Base-by-base conservation (phyloP, 2,329 filamentous ascomycete genomes). In the Tolypocladium tropicale region DNA sequence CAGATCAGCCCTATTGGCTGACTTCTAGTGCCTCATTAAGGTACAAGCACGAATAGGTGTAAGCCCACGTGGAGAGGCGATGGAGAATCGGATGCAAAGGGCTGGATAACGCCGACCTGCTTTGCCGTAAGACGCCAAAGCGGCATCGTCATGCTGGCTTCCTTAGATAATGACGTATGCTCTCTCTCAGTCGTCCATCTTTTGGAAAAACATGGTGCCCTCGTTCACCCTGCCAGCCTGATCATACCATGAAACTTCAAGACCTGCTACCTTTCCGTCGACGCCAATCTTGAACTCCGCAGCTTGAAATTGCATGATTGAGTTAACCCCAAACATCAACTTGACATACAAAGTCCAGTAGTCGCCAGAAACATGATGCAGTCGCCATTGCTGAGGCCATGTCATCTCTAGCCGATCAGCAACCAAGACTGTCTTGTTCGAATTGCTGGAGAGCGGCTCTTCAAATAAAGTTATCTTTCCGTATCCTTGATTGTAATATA, bases 401-500 rank as follows among this genome's bases (percentile, higher is more conserved):
- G 64, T 62, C 23, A 58, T 56, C 12, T 69, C 60, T 1, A 39
- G 49, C 6, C 63, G 61, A 6, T 67, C 58, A 0, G 63, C 63
- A 4, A 65, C 56, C 2, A 70, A 62, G 1, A 65, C 62, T 36
- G 53, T 55, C 25, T 63, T 51, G 18, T 9, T 18, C n/a, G 36
- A 18, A 21, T 60, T 56, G 3, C 57, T 33, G 9, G 59, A 57
- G 14, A 63, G 58, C 46, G 9, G 61, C 56, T 11, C 57, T 57
- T 1, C 55, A 55, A 5, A 53, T 6, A 70, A 56, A 0, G 59
- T 55, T 12, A 70, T 52, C 1, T 51, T 57, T 23, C 64, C 65
- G 63, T 78, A 78, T 4, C 69, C 75, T 2, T 71, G 68, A 54
- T 79, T 68, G 56, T 63, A 70, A 58, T 78, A 80, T 1, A 67